Base-by-base conservation (phyloP, 2,329 filamentous ascomycete genomes). In the Penicillium sp. region DNA sequence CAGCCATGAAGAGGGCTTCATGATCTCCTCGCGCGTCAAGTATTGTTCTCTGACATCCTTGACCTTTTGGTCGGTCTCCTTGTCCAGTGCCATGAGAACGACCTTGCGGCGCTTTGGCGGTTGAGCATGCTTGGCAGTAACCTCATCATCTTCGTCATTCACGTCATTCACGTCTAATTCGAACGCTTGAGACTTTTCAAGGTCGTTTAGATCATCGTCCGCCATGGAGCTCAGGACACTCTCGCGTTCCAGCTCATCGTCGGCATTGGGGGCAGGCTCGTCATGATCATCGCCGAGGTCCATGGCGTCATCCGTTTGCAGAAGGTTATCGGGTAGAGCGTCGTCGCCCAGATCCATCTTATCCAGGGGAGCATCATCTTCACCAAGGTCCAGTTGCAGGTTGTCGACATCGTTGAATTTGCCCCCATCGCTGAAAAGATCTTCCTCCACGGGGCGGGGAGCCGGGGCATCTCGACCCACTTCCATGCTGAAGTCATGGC, bases 401-500 rank as follows among this genome's bases (percentile, higher is more conserved):
- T 74, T 75, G 29, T 82, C 76, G 48, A 77, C 76, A 48, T 78
- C 78, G 44, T 78, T 76, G 34, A 77, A 66, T 47, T 90, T 80
- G 57, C 87, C 82, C 33, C 87, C 83, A 56, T 87, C 72, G 46
- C 74, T 73, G 49, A 75, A 71, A 26, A 75, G 66, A 57, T 75
- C 73, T 46, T 71, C 75, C 56, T 69, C 87, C 19, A 84, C 71
- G 2, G 81, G 75, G 40, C 80, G 77, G 21, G 84, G 76, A 15
- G 80, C 76, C 4, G 87, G 83, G 19, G 87, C 90, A 59, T 95
- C 85, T 82, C 91, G 86, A 63, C 91, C 93, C 60, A 88, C 77
- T 83, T 98, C 93, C 51, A 96, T 83, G 62, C 84, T 93, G 53
- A 75, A 70, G 48, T 75, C 70, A 45, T 81, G 78, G 31, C 78